phyloP scores from a whole-genome alignment of 805 yeast genomes.

The Teunomyces barrocoloradensis region DNA sequence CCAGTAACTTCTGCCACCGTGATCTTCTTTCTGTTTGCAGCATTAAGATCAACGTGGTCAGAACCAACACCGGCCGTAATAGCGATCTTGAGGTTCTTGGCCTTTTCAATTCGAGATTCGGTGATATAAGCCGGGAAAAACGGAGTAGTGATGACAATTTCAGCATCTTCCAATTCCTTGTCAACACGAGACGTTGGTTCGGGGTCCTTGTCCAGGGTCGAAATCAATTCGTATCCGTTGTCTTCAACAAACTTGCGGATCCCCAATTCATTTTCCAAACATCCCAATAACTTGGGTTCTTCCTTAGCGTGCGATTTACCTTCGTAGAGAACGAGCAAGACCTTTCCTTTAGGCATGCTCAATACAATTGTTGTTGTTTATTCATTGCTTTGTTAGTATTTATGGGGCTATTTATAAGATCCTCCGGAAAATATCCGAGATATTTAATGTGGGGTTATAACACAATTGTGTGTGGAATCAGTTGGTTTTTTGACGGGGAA shows the following conservation, averaged over 20 bases:
- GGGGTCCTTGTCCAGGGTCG: slow-evolving; percentile 67
- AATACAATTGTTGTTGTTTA: neutral
- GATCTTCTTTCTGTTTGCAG: slow-evolving; percentile 61
- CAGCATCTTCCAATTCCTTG: slow-evolving; percentile 66
- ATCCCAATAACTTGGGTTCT: slow-evolving; percentile 62
- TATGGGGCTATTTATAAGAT: neutral
- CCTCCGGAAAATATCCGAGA: neutral
- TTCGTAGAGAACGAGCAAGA: slow-evolving; percentile 56
- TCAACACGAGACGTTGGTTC: slow-evolving; percentile 59
- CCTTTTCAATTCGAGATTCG: slow-evolving; percentile 61
- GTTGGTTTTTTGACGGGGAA: neutral
- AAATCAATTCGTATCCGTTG: slow-evolving; percentile 63
- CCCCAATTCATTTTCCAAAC: slow-evolving; percentile 75
- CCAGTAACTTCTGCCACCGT: slow-evolving; percentile 81
- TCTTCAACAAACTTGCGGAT: slow-evolving; percentile 60
- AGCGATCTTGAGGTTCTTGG: slow-evolving; percentile 66
- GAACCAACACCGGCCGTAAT: slow-evolving; percentile 86
- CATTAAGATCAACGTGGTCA: slow-evolving; percentile 72
- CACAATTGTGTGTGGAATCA: too few relatives aligned
- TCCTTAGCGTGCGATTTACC: slow-evolving; percentile 60
- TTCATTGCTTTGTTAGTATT: too few relatives aligned
- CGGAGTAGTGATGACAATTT: slow-evolving; percentile 76
- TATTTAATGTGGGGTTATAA: slow-evolving; percentile 1
- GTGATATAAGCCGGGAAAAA: slow-evolving; percentile 80
- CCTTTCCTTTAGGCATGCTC: slow-evolving; percentile 24